These are phyloP conservation scores for Agarophyton chilense DNA, from an alignment of 23 red algal genomes.

Conservation along the genomic window DNA sequence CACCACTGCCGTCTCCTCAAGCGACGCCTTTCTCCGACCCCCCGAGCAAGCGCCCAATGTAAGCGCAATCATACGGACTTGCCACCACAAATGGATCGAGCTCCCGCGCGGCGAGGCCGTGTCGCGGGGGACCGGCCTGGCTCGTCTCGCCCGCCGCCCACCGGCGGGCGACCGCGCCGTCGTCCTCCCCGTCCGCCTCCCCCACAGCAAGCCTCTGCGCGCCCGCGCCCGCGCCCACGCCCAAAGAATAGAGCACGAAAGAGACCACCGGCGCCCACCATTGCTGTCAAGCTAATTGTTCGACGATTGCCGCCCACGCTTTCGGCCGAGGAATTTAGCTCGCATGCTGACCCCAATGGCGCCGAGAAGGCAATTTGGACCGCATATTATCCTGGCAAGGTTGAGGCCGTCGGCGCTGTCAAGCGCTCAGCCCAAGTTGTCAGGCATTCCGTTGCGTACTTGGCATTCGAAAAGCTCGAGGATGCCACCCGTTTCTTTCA, in stretches of 20 bases:
- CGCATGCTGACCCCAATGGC: conserved; percentile 34
- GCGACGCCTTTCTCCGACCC: neutral
- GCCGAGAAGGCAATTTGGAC: conserved; percentile 44
- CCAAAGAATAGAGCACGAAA: conserved; percentile 34
- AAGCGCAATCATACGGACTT: neutral
- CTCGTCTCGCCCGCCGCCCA: neutral
- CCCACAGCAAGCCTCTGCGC: neutral
- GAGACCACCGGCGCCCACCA: conserved; percentile 15
- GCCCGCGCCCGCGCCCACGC: conserved; percentile 37
- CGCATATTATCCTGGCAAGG: conserved; percentile 39
- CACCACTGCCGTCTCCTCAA: neutral
- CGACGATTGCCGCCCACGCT: conserved; percentile 61
- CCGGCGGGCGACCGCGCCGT: conserved; percentile 2
- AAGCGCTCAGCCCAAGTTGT: conserved; percentile 49
- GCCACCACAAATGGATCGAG: conserved; percentile 19
- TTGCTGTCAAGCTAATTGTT: conserved; percentile 57
- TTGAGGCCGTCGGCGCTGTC: conserved; percentile 40
- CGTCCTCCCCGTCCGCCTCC: neutral
- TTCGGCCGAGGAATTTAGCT: conserved; percentile 31
- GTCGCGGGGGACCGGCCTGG: neutral
- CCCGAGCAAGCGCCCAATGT: conserved; percentile 38
- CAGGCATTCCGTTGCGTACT: conserved; percentile 58
- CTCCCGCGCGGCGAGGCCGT: conserved; percentile 26
- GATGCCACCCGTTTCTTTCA: conserved; percentile 43
- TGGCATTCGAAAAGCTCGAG: conserved; percentile 43